Evolutionary conservation across 2,329 filamentous ascomycete species (phyloP).

Genomic region (Mycosphaerella sp.): DNA sequence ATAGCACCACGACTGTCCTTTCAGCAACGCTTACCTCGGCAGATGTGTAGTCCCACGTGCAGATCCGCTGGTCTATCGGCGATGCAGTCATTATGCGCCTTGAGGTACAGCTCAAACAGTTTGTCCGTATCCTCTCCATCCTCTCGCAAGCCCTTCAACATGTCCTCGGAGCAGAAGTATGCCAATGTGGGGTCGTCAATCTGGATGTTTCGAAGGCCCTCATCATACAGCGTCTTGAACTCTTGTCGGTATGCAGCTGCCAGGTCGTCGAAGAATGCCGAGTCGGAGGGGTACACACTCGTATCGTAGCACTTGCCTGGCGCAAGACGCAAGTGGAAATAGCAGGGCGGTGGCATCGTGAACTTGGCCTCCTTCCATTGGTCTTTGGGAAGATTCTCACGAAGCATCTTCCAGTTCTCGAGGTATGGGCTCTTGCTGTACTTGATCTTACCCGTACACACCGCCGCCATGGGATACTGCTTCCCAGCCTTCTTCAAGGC

Average conservation of each 20-base stretch:
- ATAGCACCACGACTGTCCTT: too few relatives aligned
- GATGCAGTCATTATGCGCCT: conserved; percentile 36
- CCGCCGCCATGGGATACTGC: conserved; percentile 36
- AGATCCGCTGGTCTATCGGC: conserved; percentile 32
- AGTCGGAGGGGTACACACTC: conserved; percentile 31
- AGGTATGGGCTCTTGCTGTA: conserved; percentile 33
- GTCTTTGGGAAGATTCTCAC: conserved; percentile 29
- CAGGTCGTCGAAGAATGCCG: conserved; percentile 35
- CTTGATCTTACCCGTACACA: conserved; percentile 35
- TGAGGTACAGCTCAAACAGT: conserved; percentile 35
- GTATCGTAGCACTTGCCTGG: conserved; percentile 34
- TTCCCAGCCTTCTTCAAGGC: conserved; percentile 36
- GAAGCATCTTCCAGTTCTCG: conserved; percentile 34
- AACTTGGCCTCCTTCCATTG: conserved; percentile 35
- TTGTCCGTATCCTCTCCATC: conserved; percentile 35
- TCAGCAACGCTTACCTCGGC: conserved; percentile 28
- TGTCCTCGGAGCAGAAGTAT: conserved; percentile 36
- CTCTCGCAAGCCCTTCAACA: conserved; percentile 31
- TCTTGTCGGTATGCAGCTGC: conserved; percentile 33
- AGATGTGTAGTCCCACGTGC: conserved; percentile 37
- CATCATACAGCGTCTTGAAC: conserved; percentile 33
- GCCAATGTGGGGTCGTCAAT: conserved; percentile 37
- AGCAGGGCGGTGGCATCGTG: conserved; percentile 36
- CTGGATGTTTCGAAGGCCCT: conserved; percentile 34
- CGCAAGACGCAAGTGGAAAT: conserved; percentile 35